These are phyloP conservation scores for Phytophthora idaei DNA, from an alignment of 352 stramenopile species.

Conservation along the genomic window DNA sequence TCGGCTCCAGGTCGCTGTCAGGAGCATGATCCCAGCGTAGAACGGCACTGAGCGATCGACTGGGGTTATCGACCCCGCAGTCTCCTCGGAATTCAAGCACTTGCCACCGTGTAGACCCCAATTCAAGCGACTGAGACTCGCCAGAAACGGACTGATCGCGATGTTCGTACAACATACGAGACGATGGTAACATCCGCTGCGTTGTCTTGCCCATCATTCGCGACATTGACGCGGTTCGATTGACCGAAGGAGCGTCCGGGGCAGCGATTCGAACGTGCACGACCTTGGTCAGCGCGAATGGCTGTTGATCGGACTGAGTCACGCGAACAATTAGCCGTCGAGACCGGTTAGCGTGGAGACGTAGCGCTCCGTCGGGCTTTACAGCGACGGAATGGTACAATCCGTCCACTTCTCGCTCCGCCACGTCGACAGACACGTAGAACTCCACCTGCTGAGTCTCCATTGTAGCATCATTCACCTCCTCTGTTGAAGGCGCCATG, in stretches of 20 bases:
- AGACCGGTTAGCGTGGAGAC: slow-evolving; percentile 65
- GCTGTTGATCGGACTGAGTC: slow-evolving; percentile 68
- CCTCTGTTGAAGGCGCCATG: background rate
- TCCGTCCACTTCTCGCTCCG: slow-evolving; percentile 69
- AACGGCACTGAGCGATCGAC: slow-evolving; percentile 56
- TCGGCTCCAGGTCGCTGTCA: slow-evolving; percentile 31
- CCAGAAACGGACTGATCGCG: slow-evolving; percentile 10
- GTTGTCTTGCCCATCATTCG: slow-evolving; percentile 46
- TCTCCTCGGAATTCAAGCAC: slow-evolving; percentile 43
- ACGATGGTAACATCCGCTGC: slow-evolving; percentile 46
- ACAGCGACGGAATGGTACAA: slow-evolving; percentile 71
- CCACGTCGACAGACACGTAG: slow-evolving; percentile 79
- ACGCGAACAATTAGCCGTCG: slow-evolving; percentile 63
- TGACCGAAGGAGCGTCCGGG: slow-evolving; percentile 32
- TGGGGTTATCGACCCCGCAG: slow-evolving; percentile 40
- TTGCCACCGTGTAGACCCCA: slow-evolving; percentile 34
- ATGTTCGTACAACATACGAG: slow-evolving; percentile 28
- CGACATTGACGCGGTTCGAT: slow-evolving; percentile 38
- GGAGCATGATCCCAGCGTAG: slow-evolving; percentile 59
- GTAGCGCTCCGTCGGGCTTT: slow-evolving; percentile 69
- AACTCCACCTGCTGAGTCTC: slow-evolving; percentile 43
- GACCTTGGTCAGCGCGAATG: slow-evolving; percentile 55
- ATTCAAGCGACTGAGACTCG: slow-evolving; percentile 17
- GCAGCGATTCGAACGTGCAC: slow-evolving; percentile 50
- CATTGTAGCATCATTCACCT: slow-evolving; percentile 5